Conservation (phyloP, 2,329 filamentous ascomycete genomes). For the Colletotrichum nymphaeae region DNA sequence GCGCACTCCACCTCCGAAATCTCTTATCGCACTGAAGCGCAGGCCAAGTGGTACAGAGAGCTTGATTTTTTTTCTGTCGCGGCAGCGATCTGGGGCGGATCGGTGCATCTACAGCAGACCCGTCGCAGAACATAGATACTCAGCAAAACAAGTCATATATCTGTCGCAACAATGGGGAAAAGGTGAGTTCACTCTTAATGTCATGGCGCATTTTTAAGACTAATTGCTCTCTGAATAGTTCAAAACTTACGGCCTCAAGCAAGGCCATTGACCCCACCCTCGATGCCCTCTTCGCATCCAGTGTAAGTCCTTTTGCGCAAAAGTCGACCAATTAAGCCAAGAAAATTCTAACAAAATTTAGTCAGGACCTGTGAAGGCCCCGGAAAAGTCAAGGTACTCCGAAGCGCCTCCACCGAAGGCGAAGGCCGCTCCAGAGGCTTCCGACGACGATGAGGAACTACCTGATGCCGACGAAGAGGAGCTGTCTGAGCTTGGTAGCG, state of each 20-base stretch:
- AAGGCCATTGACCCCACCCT: slow-evolving; percentile 76
- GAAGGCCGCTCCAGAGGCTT: slow-evolving; percentile 44
- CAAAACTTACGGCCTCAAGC: slow-evolving; percentile 54
- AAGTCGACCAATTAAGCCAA: background rate
- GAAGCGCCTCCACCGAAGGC: slow-evolving; percentile 46
- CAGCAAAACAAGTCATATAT: background rate
- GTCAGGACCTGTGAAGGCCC: slow-evolving; percentile 63
- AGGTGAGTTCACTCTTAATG: slow-evolving; percentile 23
- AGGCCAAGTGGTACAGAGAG: slow-evolving; percentile 18
- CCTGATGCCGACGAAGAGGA: slow-evolving; percentile 43
- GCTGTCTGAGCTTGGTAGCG: slow-evolving; percentile 29
- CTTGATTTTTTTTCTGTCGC: slow-evolving; percentile 25
- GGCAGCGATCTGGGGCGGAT: slow-evolving; percentile 6
- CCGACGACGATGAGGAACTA: slow-evolving; percentile 45
- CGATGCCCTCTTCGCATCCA: slow-evolving; percentile 77
- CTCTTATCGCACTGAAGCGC: slow-evolving; percentile 18
- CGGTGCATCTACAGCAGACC: slow-evolving; percentile 27
- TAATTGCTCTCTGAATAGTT: background rate
- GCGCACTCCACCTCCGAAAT: slow-evolving; percentile 21
- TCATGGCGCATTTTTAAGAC: background rate
- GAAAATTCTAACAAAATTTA: slow-evolving; percentile 43
- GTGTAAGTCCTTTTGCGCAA: slow-evolving; percentile 64
- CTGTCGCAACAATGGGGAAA: slow-evolving; percentile 36
- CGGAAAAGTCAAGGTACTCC: slow-evolving; percentile 58
- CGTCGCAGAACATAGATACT: slow-evolving; percentile 15